Evolutionary conservation across 2,329 filamentous ascomycete genomes (phyloP), one percentile per base, ranked within the genome.

Genomic region (Diplodia scrobiculata): DNA sequence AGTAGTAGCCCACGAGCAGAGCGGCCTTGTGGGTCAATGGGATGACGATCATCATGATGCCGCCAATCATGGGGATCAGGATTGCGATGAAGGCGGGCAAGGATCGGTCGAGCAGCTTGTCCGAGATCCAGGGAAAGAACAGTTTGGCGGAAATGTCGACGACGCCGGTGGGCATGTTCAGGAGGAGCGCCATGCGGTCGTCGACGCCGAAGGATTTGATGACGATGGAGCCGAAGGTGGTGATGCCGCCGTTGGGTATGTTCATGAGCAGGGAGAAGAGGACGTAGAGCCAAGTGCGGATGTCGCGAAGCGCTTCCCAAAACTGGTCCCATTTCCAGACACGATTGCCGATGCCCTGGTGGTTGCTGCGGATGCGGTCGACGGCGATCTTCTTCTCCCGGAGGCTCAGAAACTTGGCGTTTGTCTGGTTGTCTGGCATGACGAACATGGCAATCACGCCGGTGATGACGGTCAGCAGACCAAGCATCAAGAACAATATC

Each of bases 161-260:
- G 60, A 69, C 19, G 21, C 36, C 34, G n/a, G 38, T 55, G 19
- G 53, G 32, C 11, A 34, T 34, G 11, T 55, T 55, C 58, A 51
- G 53, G 6, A 55, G 53, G 11, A 55, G 53, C 0, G 53, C 38
- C 34, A 38, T 55, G 11, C 19, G 32, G 34, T 34, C 38, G 21
- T 34, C 25, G 68, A 79, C 79, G 1, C 77, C 78, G 63, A 77
- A 82, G 1, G 80, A 80, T 62, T 79, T 78, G 65, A 82, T 80
- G 4, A 82, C 68, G 0, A 79, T 74, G 0, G 80, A 82, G 25
- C 79, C 72, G 68, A 84, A 84, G 64, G 83, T 84, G 69, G 50
- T 82, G 0, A 84, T 79, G 5, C 81, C 79, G 14, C 81, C 82
- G 62, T 84, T 84, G 38, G 83, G 74, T 1, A 84, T 76, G 5